Percentiles rank a stretch among this genome's conserved stretches.
Evolutionary conservation across 768 basidiomycete species (phyloP).

Genomic region (Gloeostereum incarnatum): DNA sequence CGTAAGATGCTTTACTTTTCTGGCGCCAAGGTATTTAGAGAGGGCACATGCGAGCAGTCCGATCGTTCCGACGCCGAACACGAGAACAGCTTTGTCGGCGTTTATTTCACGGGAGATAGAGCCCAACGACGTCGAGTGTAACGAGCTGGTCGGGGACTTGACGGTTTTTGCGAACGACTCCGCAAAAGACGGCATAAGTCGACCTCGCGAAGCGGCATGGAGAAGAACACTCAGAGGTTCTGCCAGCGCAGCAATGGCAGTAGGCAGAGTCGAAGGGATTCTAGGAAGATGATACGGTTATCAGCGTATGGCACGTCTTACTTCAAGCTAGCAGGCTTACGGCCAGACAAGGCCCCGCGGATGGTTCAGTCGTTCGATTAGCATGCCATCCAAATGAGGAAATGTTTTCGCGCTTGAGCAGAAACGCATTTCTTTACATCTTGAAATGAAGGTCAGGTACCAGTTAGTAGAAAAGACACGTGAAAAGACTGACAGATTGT

Average conservation of each 20-base stretch:
- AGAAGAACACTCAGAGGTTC: slow-evolving; percentile 93
- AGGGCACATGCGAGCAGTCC: slow-evolving; percentile 85
- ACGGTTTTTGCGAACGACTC: slow-evolving; percentile 5
- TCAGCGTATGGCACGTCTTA: no score
- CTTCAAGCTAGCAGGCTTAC: no score
- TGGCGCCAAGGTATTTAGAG: slow-evolving; percentile 62
- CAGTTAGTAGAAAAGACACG: no score
- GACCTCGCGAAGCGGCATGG: slow-evolving; percentile 42
- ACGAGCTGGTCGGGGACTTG: slow-evolving; percentile 1
- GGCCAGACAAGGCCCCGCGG: no score
- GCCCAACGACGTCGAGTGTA: slow-evolving; percentile 18
- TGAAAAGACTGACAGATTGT: no score
- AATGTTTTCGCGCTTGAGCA: slow-evolving; percentile 84
- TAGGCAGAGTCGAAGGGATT: slow-evolving; percentile 66
- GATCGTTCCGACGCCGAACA: slow-evolving; percentile 91
- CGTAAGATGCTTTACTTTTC: no score
- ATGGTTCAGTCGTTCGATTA: slow-evolving; percentile 84
- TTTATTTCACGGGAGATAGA: slow-evolving; percentile 17
- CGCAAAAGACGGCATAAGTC: slow-evolving; percentile 12
- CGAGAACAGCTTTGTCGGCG: slow-evolving; percentile 64
- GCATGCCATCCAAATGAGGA: slow-evolving; percentile 89
- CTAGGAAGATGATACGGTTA: slow-evolving; percentile 32
- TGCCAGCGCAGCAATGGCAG: slow-evolving; percentile 79
- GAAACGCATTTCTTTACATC: slow-evolving; percentile 87
- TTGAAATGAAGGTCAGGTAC: no score